Evolutionary conservation across 305 asterid species (phyloP).

Genomic region (Fraxinus latifolia): DNA sequence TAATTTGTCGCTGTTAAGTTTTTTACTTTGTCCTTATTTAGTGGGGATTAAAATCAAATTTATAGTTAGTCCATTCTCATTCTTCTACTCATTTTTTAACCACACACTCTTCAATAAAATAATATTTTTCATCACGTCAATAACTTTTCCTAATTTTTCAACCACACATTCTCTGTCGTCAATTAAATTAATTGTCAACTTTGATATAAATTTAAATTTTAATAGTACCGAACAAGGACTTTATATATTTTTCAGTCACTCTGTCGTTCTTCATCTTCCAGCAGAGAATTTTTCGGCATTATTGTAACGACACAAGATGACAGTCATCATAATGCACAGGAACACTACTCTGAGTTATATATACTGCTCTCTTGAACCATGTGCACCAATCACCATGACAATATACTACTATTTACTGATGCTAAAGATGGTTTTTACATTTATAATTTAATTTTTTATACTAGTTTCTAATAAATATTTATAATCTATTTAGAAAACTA

Average conservation of each 20-base stretch:
- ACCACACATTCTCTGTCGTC: no score
- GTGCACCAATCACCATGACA: neutral
- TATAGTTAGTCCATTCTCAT: no score
- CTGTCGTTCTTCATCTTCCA: neutral
- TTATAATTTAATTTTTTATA: no score
- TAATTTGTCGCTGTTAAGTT: neutral
- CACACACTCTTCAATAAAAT: no score
- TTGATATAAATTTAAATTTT: no score
- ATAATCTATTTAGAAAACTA: neutral
- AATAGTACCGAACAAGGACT: neutral
- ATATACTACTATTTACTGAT: neutral
- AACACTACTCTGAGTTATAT: neutral
- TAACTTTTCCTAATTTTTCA: no score
- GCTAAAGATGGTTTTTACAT: neutral
- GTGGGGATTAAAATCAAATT: neutral
- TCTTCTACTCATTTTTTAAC: no score
- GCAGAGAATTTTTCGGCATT: constrained; percentile 18
- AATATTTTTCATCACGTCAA: no score
- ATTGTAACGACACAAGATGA: constrained; percentile 24
- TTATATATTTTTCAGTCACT: neutral
- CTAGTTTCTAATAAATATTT: no score
- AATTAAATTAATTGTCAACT: no score
- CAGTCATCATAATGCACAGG: constrained; percentile 7
- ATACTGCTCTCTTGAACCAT: neutral
- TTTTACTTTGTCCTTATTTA: neutral